Evolutionary conservation across 1,139 yeast genomes (phyloP), one percentile per base, ranked within the genome.

Genomic region (Trichomonascaceae sp.): DNA sequence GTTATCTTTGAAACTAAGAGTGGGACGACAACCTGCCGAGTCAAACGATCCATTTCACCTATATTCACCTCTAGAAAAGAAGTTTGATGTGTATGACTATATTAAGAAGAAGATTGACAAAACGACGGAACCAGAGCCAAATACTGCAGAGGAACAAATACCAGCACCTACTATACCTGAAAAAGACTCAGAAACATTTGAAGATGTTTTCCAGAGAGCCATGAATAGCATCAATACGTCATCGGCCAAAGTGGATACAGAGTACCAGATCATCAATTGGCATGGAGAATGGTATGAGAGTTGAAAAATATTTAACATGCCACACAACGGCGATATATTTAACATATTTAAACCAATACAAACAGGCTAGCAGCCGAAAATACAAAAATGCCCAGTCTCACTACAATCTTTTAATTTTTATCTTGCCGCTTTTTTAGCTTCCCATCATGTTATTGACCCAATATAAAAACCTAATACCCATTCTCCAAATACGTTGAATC

Each of bases 71-170:
- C 18, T 39, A 9, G 47, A 30, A 7, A 49, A 43, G 36, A 44
- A 30, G 43, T 53, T 53, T 15, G 47, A 53, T 27, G 22, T 53
- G n/a, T 13, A 45, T 10, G 51, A 53, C 13, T 53, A 53, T 41
- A 45, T 41, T 39, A 30, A 45, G 27, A 45, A 32, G 18, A 22
- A 48, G 32, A 27, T 27, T 43, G 18, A 38, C 46, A 44, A 44
- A 36, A 13, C 15, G 19, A 30, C 17, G 22, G 24, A 19, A 45
- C 38, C 18, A 19, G 38, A 36, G 13, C 8, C 36, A 18, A 20
- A 20, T 10, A 13, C 27, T 9, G 24, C 32, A 9, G 19, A n/a
- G 2, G 24, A 19, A 45, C 36, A 20, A 15, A 15, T 15, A 15
- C 2, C 18, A 7, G 27, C 15, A 15, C 18, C 47, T 22, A 22